These are phyloP conservation scores for Lathyrus aphaca DNA, from an alignment of 306 rosid genomes.

Conservation along the genomic window DNA sequence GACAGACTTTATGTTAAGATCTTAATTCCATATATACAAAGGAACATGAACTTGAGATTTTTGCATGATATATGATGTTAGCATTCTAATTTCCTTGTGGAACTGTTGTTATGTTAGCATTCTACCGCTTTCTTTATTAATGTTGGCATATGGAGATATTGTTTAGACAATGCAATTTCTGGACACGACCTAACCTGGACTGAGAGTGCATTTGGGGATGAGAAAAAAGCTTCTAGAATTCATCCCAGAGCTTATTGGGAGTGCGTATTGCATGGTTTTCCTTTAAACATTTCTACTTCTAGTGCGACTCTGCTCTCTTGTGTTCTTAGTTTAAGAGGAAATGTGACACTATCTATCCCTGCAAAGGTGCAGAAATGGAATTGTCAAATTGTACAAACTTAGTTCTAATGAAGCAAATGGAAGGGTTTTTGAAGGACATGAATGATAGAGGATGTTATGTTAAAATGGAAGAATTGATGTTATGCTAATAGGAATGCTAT, in stretches of 20 bases:
- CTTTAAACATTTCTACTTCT: slow-evolving; percentile 62
- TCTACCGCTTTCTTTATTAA: slow-evolving; percentile 58
- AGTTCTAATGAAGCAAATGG: slow-evolving; percentile 78
- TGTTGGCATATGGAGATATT: slow-evolving; percentile 64
- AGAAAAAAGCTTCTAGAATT: slow-evolving; percentile 58
- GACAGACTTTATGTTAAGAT: slow-evolving; percentile 18
- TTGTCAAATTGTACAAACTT: slow-evolving; percentile 58
- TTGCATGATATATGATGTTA: neutral
- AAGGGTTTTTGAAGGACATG: slow-evolving; percentile 70
- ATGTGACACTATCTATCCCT: slow-evolving; percentile 67
- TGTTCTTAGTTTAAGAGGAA: slow-evolving; percentile 70
- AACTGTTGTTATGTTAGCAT: too few species aligned
- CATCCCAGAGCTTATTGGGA: slow-evolving; percentile 66
- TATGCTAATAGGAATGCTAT: too few species aligned
- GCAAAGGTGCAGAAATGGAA: slow-evolving; percentile 64
- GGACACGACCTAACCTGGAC: slow-evolving; percentile 54
- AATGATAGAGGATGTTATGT: slow-evolving; percentile 66
- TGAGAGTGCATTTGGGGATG: slow-evolving; percentile 49
- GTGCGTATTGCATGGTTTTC: slow-evolving; percentile 84
- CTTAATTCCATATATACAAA: neutral
- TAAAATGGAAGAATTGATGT: too few species aligned
- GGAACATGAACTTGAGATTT: neutral
- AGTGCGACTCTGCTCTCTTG: slow-evolving; percentile 81
- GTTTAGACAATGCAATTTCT: slow-evolving; percentile 53
- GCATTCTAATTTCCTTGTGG: neutral